phyloP scores from a whole-genome alignment of 169 alveolate species.

The Plasmodium gallinaceum region DNA sequence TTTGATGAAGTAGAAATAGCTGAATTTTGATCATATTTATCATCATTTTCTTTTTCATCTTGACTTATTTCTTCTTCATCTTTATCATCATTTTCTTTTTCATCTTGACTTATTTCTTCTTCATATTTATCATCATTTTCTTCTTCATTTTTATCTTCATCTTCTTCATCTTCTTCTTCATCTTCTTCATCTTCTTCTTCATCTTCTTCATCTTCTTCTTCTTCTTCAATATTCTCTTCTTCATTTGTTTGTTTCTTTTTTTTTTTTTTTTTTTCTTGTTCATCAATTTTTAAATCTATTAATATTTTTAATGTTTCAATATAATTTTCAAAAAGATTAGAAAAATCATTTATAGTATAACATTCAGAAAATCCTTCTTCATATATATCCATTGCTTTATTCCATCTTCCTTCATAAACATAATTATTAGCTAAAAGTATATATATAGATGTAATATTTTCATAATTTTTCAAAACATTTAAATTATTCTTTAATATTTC shows the following conservation, averaged over 20 bases:
- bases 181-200: neutral
- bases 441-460: slow-evolving; percentile 54
- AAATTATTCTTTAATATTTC: slow-evolving; percentile 41
- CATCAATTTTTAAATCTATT: slow-evolving; percentile 39
- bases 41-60: no score
- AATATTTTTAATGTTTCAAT: slow-evolving; percentile 56
- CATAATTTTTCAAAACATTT: slow-evolving; percentile 47
- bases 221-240: no score
- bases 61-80: neutral
- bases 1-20: neutral
- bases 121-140: neutral
- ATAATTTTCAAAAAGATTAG: slow-evolving; percentile 47
- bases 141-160: neutral
- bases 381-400: slow-evolving; percentile 73
- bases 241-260: no score
- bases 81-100: neutral
- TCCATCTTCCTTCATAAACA: slow-evolving; percentile 76
- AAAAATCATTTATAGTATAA: slow-evolving; percentile 60
- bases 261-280: slow-evolving; percentile 2
- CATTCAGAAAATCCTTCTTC: slow-evolving; percentile 72
- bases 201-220: neutral
- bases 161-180: neutral
- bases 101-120: neutral
- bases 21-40: no score
- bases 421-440: slow-evolving; percentile 60